Base-by-base conservation (phyloP, 2,329 filamentous ascomycete genomes). In the Trichoderma sp. region DNA sequence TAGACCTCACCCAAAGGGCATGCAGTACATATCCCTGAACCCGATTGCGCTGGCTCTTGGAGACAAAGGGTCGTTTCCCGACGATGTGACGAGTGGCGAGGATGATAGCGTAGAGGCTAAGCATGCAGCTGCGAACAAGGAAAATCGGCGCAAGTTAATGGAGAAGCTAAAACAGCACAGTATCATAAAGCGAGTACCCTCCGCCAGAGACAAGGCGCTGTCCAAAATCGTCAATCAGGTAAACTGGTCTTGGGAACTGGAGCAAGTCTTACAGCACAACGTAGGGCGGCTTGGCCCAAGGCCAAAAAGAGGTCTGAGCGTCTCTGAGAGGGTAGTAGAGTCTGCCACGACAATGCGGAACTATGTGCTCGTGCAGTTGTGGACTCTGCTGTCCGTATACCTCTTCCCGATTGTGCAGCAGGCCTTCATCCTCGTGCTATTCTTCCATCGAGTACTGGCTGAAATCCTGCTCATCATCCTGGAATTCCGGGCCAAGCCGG, bases 21-120 rank as follows among this genome's bases (percentile, higher is more conserved):
- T 99, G 96, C 95, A 99, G 79, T 99, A 98, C 79, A 91, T 98
- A 74, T 99, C 96, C 1, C 83, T 97, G 24, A 87, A 89, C 32
- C 95, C 96, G 0, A 98, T 99, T 63, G 90, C 94, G 0, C 84
- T 99, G 52, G 94, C 94, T 0, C 83, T 99, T 16, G 92, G 87
- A 2, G 91, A 95, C 76, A 93, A 95, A 74, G 81, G 81, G 16
- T 79, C 83, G 73, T 68, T 82, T 76, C 72, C 73, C 66, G 78
- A 75, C 46, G 79, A 76, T 43, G 39, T 52, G 34, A n/a, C 69
- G 16, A 52, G 59, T n/a, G 30, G 59, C 26, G 65, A 68, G 30
- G 69, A 70, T 16, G 92, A 96, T 75, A 87, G 88, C 2, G 91
- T 91, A 69, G 91, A 96, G 72, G 90, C 93, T 75, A 83, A 83